phyloP scores from a whole-genome alignment of 2,329 filamentous ascomycete species.

The Xylariomycetidae sp. region DNA sequence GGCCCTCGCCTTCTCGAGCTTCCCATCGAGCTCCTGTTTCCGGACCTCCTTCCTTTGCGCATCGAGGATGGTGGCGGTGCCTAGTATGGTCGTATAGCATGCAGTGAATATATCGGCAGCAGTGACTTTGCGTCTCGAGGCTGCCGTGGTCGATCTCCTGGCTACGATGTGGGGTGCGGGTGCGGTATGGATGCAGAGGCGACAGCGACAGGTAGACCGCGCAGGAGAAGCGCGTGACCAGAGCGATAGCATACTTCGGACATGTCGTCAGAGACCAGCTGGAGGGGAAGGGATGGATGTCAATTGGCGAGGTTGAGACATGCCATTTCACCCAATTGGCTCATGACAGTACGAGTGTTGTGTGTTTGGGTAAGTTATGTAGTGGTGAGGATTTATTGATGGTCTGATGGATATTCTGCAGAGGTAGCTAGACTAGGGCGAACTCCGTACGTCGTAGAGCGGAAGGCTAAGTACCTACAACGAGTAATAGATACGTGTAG shows the following conservation, averaged over 20 bases:
- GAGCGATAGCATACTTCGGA: slow-evolving; percentile 58
- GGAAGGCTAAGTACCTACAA: too few species aligned
- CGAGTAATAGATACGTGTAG: too few species aligned
- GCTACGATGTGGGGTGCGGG: slow-evolving; percentile 41
- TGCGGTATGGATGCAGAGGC: slow-evolving; percentile 51
- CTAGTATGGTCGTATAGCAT: slow-evolving; percentile 64
- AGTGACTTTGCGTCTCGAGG: slow-evolving; percentile 44
- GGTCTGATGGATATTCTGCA: too few species aligned
- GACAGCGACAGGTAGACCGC: slow-evolving; percentile 57
- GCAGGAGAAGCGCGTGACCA: slow-evolving; percentile 64
- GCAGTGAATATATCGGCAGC: slow-evolving; percentile 57
- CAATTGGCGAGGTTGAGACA: slow-evolving; percentile 11
- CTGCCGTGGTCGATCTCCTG: slow-evolving; percentile 46
- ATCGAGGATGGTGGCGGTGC: slow-evolving; percentile 60
- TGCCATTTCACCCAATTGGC: too few species aligned
- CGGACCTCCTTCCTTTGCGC: slow-evolving; percentile 53
- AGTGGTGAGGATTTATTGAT: neutral
- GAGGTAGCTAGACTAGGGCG: too few species aligned
- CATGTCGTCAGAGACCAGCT: slow-evolving; percentile 19
- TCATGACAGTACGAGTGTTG: too few species aligned
- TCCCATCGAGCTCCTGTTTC: slow-evolving; percentile 55
- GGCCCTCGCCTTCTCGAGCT: slow-evolving; percentile 51
- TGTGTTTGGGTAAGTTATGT: neutral
- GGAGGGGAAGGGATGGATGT: neutral
- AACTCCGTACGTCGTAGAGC: too few species aligned